These are phyloP conservation scores for Arachnomyces sp. DNA, from an alignment of 2,329 filamentous ascomycete species.

Conservation along the genomic window DNA sequence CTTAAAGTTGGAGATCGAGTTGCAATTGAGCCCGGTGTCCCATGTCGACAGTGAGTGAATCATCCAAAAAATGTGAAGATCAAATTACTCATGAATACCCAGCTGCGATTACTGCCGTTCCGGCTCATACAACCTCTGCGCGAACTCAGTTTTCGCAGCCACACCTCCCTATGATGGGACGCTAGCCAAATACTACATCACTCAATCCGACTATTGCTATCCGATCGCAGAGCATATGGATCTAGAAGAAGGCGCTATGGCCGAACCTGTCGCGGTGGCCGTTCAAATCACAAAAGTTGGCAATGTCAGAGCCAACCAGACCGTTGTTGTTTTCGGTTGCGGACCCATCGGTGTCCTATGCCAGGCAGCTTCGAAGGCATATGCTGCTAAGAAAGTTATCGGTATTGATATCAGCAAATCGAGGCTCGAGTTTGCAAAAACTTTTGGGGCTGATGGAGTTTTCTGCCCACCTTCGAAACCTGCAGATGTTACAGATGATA, in stretches of 20 bases:
- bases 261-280: constrained; percentile 85
- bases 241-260: constrained; percentile 81
- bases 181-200: constrained; percentile 85
- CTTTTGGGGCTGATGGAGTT: constrained; percentile 64
- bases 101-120: constrained; percentile 85
- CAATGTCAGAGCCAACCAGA: constrained; percentile 72
- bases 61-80: too few species aligned
- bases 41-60: constrained; percentile 59
- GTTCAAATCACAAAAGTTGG: constrained; percentile 82
- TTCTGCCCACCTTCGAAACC: constrained; percentile 32
- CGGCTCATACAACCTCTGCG: constrained; percentile 92
- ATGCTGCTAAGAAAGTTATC: constrained; percentile 81
- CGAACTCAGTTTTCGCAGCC: constrained; percentile 75
- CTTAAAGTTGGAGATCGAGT: constrained; percentile 84
- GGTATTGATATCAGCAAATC: constrained; percentile 93
- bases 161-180: constrained; percentile 85
- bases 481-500: constrained; percentile 23
- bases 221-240: constrained; percentile 83
- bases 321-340: constrained; percentile 82
- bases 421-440: constrained; percentile 74
- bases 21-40: constrained; percentile 87
- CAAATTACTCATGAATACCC: constrained; percentile 11
- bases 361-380: constrained; percentile 73
- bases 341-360: constrained; percentile 91
- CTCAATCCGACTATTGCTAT: constrained; percentile 90